Evolutionary conservation across 495 filamentous ascomycete species (phyloP).

Genomic region (Hypoxylon lienhwacheense): DNA sequence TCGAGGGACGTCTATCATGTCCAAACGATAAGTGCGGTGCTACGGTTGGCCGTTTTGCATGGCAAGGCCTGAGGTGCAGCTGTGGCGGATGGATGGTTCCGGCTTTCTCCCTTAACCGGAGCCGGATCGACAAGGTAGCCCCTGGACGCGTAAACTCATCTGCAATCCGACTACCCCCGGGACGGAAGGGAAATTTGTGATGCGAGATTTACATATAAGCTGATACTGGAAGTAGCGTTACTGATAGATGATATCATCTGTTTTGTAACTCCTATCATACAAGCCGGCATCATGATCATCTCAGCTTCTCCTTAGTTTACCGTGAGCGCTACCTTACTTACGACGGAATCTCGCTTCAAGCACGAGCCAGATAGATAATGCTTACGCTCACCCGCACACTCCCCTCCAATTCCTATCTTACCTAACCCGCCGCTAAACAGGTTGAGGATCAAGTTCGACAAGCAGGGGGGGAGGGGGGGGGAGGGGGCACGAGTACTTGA

Average conservation of each 20-base stretch:
- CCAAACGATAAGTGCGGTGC: conserved; percentile 73
- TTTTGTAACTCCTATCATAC: background rate
- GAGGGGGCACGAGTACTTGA: too few relatives aligned
- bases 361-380: conserved; percentile 26
- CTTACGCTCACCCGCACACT: conserved; percentile 18
- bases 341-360: conserved; percentile 7
- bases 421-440: conserved; percentile 35
- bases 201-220: too few relatives aligned
- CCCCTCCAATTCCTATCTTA: conserved; percentile 24
- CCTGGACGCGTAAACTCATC: conserved; percentile 17
- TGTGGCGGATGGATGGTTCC: conserved; percentile 89
- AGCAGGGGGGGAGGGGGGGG: too few relatives aligned
- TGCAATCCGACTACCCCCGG: conserved; percentile 36
- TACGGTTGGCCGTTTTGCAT: conserved; percentile 89
- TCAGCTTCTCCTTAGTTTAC: background rate
- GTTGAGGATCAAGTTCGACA: conserved; percentile 11
- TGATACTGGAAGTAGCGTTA: background rate
- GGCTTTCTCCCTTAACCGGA: conserved; percentile 80
- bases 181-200: conserved; percentile 35
- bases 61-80: conserved; percentile 92
- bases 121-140: conserved; percentile 74
- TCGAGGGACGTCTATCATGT: conserved; percentile 82
- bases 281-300: conserved; percentile 1
- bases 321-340: background rate
- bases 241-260: background rate